Evolutionary conservation across 1,284 basidiomycete species (phyloP).

Genomic region (Ganoderma multipileum): DNA sequence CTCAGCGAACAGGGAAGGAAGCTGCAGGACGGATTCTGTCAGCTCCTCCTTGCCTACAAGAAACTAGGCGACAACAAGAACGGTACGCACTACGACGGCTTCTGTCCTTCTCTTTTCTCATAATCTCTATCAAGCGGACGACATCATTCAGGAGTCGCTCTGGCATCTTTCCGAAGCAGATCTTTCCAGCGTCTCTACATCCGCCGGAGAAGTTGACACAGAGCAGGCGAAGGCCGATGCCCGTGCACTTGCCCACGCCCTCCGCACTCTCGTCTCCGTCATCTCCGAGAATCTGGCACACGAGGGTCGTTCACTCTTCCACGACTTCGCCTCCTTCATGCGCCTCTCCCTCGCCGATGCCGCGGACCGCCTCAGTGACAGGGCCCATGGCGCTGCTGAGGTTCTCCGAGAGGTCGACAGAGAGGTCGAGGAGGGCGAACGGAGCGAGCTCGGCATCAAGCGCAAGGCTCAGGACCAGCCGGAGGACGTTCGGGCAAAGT

Average conservation of each 20-base stretch:
- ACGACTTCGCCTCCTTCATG: constrained; percentile 67
- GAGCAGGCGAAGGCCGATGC: constrained; percentile 58
- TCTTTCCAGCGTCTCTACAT: constrained; percentile 44
- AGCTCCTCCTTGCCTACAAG: constrained; percentile 61
- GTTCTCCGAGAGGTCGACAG: constrained; percentile 58
- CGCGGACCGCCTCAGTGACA: constrained; percentile 59
- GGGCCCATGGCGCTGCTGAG: constrained; percentile 57
- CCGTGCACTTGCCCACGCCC: constrained; percentile 51
- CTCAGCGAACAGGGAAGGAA: constrained; percentile 60
- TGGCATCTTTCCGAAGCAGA: constrained; percentile 67
- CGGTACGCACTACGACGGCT: constrained; percentile 41
- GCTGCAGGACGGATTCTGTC: constrained; percentile 55
- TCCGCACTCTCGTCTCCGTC: constrained; percentile 57
- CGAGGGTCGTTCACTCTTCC: constrained; percentile 59
- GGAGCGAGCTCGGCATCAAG: constrained; percentile 61
- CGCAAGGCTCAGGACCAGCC: constrained; percentile 53
- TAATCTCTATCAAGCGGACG: constrained; percentile 53
- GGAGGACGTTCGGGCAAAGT: constrained; percentile 53
- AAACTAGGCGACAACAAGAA: constrained; percentile 61
- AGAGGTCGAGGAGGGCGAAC: constrained; percentile 63
- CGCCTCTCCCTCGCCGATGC: constrained; percentile 69
- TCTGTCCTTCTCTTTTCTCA: not conserved
- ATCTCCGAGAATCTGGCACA: constrained; percentile 58
- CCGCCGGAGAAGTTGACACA: constrained; percentile 42
- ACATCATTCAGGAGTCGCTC: constrained; percentile 65